Percentiles rank a stretch among this genome's conserved stretches.
Evolutionary conservation across 225 moss, liverwort and hornwort species (phyloP).

Genomic region (Ulota crispa): DNA sequence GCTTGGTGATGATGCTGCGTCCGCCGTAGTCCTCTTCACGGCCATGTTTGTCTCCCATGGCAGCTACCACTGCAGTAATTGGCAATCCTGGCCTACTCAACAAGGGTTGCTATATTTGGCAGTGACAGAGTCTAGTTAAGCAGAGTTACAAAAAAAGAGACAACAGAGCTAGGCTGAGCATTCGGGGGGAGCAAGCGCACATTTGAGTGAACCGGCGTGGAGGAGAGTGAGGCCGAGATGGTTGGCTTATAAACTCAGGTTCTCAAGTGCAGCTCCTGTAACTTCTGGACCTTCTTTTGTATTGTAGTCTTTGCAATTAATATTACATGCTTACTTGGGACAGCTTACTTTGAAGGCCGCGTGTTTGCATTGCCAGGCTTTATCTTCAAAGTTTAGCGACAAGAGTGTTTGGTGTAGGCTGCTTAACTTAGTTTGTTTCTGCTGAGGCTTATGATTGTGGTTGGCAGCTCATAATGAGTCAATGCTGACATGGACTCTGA

Average conservation of each 20-base stretch:
- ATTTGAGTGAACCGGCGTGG: neutral
- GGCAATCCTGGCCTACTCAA: neutral
- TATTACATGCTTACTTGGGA: too few relatives aligned
- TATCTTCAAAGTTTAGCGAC: too few relatives aligned
- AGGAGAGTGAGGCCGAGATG: neutral
- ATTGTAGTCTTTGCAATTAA: too few relatives aligned
- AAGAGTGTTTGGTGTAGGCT: neutral
- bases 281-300: neutral
- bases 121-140: neutral
- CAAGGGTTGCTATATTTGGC: neutral
- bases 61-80: neutral
- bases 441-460: neutral
- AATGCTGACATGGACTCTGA: too few relatives aligned
- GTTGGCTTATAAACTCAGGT: neutral
- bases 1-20: neutral
- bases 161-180: neutral
- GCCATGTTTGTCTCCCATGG: neutral
- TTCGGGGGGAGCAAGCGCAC: neutral
- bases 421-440: neutral
- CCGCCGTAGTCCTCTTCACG: neutral
- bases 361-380: neutral
- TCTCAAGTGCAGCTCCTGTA: neutral
- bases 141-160: too few relatives aligned
- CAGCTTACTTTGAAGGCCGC: neutral
- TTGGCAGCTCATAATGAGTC: too few relatives aligned